phyloP scores from a whole-genome alignment of 768 basidiomycete species.

The Tricholoma flavovirens region DNA sequence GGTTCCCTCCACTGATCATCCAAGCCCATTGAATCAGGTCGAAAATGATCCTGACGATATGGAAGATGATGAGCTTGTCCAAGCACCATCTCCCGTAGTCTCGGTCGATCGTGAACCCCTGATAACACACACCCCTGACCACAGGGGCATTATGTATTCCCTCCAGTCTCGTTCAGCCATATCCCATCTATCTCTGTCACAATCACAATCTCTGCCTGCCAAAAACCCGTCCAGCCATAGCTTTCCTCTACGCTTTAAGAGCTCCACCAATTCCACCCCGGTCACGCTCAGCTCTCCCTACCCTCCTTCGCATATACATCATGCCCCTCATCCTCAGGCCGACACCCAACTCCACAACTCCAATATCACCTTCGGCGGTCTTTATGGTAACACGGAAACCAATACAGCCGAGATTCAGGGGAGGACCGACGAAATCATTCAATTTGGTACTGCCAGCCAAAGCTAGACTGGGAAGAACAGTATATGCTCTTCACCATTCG shows the following conservation, averaged over 20 bases:
- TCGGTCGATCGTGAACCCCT: constrained; percentile 21
- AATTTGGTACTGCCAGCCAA: constrained; percentile 31
- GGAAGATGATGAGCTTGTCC: constrained; percentile 36
- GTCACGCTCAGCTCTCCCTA: constrained; percentile 57
- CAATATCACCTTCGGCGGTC: constrained; percentile 33
- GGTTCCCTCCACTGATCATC: constrained; percentile 28
- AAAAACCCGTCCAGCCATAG: constrained; percentile 17
- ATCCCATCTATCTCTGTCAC: constrained; percentile 4
- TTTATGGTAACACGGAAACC: constrained; percentile 34
- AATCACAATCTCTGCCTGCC: constrained; percentile 8
- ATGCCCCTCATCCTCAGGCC: constrained; percentile 75
- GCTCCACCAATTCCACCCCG: constrained; percentile 27
- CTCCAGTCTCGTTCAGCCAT: constrained; percentile 16
- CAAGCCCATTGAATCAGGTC: constrained; percentile 25
- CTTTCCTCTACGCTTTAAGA: constrained; percentile 11
- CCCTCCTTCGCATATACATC: constrained; percentile 61
- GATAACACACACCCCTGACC: constrained; percentile 17
- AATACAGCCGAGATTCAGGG: constrained; percentile 33
- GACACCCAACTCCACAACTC: constrained; percentile 70
- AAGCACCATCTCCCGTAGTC: constrained; percentile 16
- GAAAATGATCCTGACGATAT: constrained; percentile 24
- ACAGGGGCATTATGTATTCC: constrained; percentile 22
- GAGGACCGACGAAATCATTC: constrained; percentile 43
- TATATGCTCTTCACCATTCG: constrained; percentile 12
- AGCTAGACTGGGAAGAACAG: constrained; percentile 8